phyloP scores from a whole-genome alignment of 1,284 basidiomycete genomes.

The Pseudozyma tsukubaensis region DNA sequence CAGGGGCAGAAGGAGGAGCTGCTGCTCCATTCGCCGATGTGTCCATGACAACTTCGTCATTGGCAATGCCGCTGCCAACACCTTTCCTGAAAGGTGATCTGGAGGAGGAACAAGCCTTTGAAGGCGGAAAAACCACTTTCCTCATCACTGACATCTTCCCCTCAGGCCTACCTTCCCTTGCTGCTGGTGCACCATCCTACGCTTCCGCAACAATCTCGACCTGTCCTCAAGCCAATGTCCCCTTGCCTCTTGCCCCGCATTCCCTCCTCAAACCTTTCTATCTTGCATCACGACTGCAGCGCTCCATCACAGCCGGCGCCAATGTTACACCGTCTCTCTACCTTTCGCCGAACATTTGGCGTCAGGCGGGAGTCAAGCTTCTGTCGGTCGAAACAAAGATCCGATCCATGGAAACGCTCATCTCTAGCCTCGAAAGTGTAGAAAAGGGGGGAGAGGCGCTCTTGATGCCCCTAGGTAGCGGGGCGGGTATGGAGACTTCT shows the following conservation, averaged over 20 bases:
- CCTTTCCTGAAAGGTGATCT: neutral
- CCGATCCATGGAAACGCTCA: conserved; percentile 81
- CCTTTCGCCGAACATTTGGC: conserved; percentile 88
- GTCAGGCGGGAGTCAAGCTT: conserved; percentile 79
- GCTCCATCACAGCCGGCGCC: conserved; percentile 73
- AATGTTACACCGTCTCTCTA: conserved; percentile 88
- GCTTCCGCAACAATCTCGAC: conserved; percentile 13
- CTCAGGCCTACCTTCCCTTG: conserved; percentile 50
- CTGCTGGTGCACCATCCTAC: conserved; percentile 47
- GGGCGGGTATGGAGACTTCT: conserved; percentile 50
- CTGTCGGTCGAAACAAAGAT: conserved; percentile 84
- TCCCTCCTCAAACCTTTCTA: conserved; percentile 44
- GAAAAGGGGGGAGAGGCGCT: conserved; percentile 62
- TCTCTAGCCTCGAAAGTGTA: conserved; percentile 80
- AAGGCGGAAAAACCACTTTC: conserved; percentile 3
- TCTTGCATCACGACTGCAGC: conserved; percentile 9
- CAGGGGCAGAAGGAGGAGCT: neutral
- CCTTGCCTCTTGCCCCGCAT: neutral
- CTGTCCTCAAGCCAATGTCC: neutral
- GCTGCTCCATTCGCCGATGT: neutral
- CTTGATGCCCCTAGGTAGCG: conserved; percentile 31
- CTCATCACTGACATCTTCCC: conserved; percentile 55
- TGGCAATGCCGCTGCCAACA: conserved; percentile 39
- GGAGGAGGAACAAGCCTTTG: neutral
- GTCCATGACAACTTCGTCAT: neutral